These are phyloP conservation scores for Vicia sativa DNA, from an alignment of 306 rosid species.

Conservation along the genomic window DNA sequence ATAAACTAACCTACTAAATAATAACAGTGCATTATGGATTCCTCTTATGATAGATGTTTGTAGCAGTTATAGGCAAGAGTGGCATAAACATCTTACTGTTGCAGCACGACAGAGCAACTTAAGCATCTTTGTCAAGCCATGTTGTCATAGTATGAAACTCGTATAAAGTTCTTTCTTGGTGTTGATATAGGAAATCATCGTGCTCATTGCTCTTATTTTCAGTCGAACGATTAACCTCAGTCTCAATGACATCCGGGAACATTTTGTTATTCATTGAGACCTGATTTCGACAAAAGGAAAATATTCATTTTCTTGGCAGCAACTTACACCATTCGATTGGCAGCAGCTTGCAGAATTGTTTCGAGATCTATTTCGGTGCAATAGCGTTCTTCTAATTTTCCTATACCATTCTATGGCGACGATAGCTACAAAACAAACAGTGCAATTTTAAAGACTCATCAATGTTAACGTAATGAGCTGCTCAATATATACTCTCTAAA, in stretches of 20 bases:
- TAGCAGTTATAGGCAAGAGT: slow-evolving; percentile 79
- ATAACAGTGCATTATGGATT: slow-evolving; percentile 30
- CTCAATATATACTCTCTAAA: no score
- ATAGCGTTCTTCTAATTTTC: slow-evolving; percentile 45
- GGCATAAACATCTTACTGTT: slow-evolving; percentile 67
- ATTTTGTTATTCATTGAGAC: slow-evolving; percentile 36
- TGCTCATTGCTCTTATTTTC: slow-evolving; percentile 51
- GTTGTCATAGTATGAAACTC: slow-evolving; percentile 66
- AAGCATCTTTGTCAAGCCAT: slow-evolving; percentile 80
- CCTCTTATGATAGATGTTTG: slow-evolving; percentile 57
- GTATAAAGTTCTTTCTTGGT: slow-evolving; percentile 54
- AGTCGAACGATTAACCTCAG: slow-evolving; percentile 43
- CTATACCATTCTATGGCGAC: slow-evolving; percentile 44
- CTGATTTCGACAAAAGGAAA: slow-evolving; percentile 58
- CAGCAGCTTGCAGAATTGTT: not conserved
- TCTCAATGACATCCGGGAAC: slow-evolving; percentile 44
- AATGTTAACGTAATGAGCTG: no score
- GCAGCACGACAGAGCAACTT: slow-evolving; percentile 82
- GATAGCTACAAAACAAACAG: no score
- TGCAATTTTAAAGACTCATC: no score
- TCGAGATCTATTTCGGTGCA: not conserved
- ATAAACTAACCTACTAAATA: not conserved
- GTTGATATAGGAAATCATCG: slow-evolving; percentile 45
- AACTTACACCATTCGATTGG: no score
- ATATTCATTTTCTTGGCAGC: slow-evolving; percentile 51